Evolutionary conservation across 75 land plant species (phyloP), one percentile per base, ranked within the genome.

Genomic region (Pinus taeda): DNA sequence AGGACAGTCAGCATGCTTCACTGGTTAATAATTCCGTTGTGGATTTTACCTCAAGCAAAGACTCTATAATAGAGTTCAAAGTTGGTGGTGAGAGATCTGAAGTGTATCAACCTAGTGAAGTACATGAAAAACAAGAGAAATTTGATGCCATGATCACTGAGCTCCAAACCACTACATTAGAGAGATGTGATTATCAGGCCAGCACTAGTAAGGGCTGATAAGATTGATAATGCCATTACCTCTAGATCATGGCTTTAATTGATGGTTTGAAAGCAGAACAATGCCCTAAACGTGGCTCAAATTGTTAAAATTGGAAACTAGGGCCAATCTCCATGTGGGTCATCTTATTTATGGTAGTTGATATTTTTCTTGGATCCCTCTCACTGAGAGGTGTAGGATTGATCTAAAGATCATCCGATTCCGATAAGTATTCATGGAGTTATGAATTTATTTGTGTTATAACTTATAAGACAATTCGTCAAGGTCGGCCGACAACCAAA

Each of bases 71-170:
- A 49, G 74, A 73, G 17, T 6, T 56, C 59, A 45, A 7, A 73
- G 36, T 14, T 55, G 57, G n/a, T 49, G 74, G 74, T 26, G 74
- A 73, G 58, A 73, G 36, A 73, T 73, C 74, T 56, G 74, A 73
- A 73, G 74, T 73, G 8, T 73, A 29, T 73, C 55, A 73, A 57
- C 74, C 74, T 57, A 15, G 15, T 22, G 58, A 73, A 17, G 17
- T 57, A 57, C 17, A 29, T 26, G 74, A 73, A 56, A 73, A 73
- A 29, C 74, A 73, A 22, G 59, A 73, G 20, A 73, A 73, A 57
- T 57, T 36, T 73, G 58, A 73, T 73, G 30, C 36, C 15, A 17
- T 57, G 18, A 29, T 73, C 55, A 57, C 57, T 24, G 74, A 17
- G 55, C 18, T 29, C 37, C 74, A 55, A 18, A 55, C 18, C 58